Evolutionary conservation across 768 basidiomycete species (phyloP).

Genomic region (Cytidiella melzeri): DNA sequence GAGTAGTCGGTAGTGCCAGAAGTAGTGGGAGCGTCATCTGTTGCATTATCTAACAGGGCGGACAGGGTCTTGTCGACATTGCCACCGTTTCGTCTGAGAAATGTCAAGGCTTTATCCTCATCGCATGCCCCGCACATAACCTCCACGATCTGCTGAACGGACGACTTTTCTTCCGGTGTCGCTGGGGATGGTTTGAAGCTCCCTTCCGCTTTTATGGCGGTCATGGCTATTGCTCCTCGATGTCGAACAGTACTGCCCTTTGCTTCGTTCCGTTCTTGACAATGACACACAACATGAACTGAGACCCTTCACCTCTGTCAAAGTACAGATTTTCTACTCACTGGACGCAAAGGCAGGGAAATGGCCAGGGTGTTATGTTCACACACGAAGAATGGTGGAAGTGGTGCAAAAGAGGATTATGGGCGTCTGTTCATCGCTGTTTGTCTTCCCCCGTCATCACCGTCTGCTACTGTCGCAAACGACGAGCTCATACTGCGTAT

Average conservation of each 20-base stretch:
- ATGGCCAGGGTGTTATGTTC: not conserved
- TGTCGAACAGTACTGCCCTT: not conserved
- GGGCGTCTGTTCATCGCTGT: not conserved
- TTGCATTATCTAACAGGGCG: constrained; percentile 27
- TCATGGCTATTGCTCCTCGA: not conserved
- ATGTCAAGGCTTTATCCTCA: constrained; percentile 42
- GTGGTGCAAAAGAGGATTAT: too few species aligned
- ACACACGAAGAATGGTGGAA: not conserved
- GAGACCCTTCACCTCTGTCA: too few species aligned
- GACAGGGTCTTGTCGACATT: constrained; percentile 35
- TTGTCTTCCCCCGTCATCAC: not conserved
- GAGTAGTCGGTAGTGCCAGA: constrained; percentile 4
- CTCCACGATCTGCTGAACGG: constrained; percentile 28
- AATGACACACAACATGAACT: too few species aligned
- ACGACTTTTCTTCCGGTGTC: constrained; percentile 20
- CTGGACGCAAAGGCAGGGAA: not conserved
- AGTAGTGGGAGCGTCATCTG: constrained; percentile 12
- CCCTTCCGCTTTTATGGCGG: constrained; percentile 2
- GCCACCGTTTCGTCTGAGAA: constrained; percentile 55
- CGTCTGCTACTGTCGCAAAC: too few species aligned
- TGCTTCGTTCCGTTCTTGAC: not conserved
- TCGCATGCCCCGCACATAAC: constrained; percentile 38
- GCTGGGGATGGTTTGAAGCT: constrained; percentile 11
- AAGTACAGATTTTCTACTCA: too few species aligned
- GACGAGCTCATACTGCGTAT: too few species aligned